Conservation (phyloP, 345 rosid genomes). For the Aquilaria sinensis region DNA sequence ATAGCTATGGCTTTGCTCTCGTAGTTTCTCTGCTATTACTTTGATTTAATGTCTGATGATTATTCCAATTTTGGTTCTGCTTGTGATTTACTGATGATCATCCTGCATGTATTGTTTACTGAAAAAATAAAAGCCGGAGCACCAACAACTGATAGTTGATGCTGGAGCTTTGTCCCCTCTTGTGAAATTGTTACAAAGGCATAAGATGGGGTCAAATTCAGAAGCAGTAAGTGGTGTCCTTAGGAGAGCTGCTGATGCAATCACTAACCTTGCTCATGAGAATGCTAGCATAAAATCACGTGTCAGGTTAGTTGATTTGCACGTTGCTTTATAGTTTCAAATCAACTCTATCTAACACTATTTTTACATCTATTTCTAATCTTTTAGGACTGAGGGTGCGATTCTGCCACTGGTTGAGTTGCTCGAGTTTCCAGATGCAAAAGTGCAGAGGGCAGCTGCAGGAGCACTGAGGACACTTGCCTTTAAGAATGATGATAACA, state of each 20-base stretch:
- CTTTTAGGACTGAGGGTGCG: constrained; percentile 61
- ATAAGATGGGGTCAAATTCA: constrained; percentile 18
- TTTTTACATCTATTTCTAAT: constrained; percentile 3
- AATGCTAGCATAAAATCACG: constrained; percentile 50
- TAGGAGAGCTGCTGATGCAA: constrained; percentile 75
- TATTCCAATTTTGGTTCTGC: neutral
- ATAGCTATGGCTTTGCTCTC: neutral
- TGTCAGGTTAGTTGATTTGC: constrained; percentile 40
- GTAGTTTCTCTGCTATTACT: neutral
- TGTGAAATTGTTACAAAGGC: constrained; percentile 45
- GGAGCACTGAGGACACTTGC: constrained; percentile 69
- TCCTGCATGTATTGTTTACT: constrained; percentile 5
- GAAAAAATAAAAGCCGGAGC: constrained; percentile 38
- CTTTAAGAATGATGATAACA: constrained; percentile 68
- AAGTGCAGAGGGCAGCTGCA: constrained; percentile 85
- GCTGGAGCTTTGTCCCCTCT: constrained; percentile 63
- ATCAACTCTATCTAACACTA: neutral
- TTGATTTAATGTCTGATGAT: neutral
- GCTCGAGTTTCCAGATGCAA: constrained; percentile 39
- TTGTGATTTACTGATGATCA: neutral
- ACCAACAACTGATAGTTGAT: constrained; percentile 68
- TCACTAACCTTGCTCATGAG: constrained; percentile 72
- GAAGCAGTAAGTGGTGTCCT: constrained; percentile 31
- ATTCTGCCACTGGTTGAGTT: constrained; percentile 71
- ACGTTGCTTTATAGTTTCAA: neutral